Conservation (phyloP, 805 yeast genomes). For the Ogataea neopini region DNA sequence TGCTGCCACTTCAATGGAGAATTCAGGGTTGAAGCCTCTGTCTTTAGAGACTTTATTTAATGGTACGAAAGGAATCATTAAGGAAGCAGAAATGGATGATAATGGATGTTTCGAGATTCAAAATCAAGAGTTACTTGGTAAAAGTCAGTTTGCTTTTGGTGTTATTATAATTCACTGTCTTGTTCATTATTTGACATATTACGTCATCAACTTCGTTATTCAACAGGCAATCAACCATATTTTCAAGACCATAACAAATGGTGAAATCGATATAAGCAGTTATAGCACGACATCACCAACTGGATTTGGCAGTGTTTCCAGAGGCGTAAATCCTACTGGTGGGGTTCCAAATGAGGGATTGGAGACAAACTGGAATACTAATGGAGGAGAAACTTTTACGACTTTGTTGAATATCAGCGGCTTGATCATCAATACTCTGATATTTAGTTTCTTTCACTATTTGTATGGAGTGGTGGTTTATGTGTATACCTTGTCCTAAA, state of each 20-base stretch:
- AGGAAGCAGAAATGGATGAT: constrained; percentile 11
- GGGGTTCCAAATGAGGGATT: background rate
- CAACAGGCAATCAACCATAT: constrained; percentile 23
- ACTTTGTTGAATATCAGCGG: constrained; percentile 20
- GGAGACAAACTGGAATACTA: constrained; percentile 17
- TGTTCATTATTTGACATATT: constrained; percentile 23
- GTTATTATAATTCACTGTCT: constrained; percentile 21
- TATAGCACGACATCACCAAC: constrained; percentile 12
- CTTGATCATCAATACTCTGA: constrained; percentile 21
- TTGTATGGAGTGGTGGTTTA: constrained; percentile 21
- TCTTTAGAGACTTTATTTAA: constrained; percentile 5
- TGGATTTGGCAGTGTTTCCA: constrained; percentile 6
- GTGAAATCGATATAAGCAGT: constrained; percentile 21
- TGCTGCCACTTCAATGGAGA: constrained; percentile 4
- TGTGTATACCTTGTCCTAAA: constrained; percentile 17
- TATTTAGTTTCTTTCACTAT: constrained; percentile 25
- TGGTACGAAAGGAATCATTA: constrained; percentile 4
- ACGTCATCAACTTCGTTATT: constrained; percentile 20
- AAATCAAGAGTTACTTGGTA: constrained; percentile 20
- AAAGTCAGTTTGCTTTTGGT: constrained; percentile 20
- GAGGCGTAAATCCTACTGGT: background rate
- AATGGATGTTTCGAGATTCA: constrained; percentile 10
- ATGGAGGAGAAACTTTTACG: constrained; percentile 23
- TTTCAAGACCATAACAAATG: constrained; percentile 15
- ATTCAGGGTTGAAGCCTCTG: background rate